Conservation (phyloP, 176 grass and related monocot genomes). For the Zea luxurians region DNA sequence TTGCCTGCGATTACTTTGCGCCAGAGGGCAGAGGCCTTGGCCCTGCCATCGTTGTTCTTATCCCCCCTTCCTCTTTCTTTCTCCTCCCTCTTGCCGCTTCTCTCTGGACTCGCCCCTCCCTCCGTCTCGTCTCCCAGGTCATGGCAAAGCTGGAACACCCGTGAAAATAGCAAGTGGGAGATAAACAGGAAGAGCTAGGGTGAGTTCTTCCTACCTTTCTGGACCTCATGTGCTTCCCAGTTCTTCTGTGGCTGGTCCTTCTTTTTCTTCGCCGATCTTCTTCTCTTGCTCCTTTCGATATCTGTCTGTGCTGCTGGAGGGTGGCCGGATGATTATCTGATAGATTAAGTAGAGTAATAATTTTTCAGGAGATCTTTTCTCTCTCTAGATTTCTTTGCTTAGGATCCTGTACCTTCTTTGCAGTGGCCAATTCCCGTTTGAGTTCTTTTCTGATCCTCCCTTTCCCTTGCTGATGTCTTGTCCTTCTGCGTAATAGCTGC, state of each 20-base stretch:
- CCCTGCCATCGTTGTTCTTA: slow-evolving; percentile 29
- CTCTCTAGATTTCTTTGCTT: not conserved
- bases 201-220: slow-evolving; percentile 40
- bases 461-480: not conserved
- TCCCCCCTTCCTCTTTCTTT: slow-evolving; percentile 8
- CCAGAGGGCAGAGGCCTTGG: slow-evolving; percentile 5
- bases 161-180: slow-evolving; percentile 41
- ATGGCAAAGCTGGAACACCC: slow-evolving; percentile 41
- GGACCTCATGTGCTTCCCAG: not conserved
- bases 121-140: slow-evolving; percentile 31
- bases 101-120: not conserved
- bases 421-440: slow-evolving; percentile 43
- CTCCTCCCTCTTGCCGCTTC: not conserved
- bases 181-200: slow-evolving; percentile 25
- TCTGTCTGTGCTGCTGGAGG: not conserved
- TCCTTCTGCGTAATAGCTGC: not conserved
- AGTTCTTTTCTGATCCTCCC: slow-evolving; percentile 1
- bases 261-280: not conserved
- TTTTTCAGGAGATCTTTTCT: not conserved
- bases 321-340: not conserved
- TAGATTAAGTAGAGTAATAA: not conserved
- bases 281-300: not conserved
- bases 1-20: slow-evolving; percentile 10
- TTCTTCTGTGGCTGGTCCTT: slow-evolving; percentile 16
- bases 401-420: not conserved